Evolutionary conservation across 2,329 filamentous ascomycete genomes (phyloP).

Genomic region (Plenodomus tracheiphilus): DNA sequence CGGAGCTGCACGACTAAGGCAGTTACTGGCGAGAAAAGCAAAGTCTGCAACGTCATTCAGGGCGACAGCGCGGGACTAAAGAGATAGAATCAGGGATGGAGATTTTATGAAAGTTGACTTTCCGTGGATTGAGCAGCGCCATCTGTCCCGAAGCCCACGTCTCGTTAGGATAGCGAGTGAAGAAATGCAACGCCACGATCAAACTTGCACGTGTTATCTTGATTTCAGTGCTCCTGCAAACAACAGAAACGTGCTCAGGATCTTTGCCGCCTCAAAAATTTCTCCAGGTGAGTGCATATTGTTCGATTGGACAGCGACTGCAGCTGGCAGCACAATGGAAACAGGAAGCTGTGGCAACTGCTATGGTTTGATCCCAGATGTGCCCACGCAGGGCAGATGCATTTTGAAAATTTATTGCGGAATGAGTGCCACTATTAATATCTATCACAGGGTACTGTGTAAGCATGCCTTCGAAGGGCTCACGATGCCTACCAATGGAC

Average conservation of each 20-base stretch:
- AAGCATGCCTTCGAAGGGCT: slow-evolving; percentile 35
- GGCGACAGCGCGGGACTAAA: slow-evolving; percentile 10
- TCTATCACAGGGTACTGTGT: slow-evolving; percentile 32
- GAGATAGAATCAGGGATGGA: slow-evolving; percentile 16
- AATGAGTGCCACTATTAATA: no score
- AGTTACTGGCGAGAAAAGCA: slow-evolving; percentile 11
- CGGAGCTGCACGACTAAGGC: slow-evolving; percentile 5
- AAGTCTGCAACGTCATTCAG: slow-evolving; percentile 6
- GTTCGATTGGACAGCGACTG: slow-evolving; percentile 10
- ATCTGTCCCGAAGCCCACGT: slow-evolving; percentile 4
- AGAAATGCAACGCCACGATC: neutral
- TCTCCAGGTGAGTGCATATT: slow-evolving; percentile 18
- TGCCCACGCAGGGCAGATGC: slow-evolving; percentile 22
- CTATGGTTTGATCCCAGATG: slow-evolving; percentile 19
- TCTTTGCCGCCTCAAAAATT: slow-evolving; percentile 10
- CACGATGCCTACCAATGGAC: slow-evolving; percentile 8
- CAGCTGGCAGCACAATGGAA: slow-evolving; percentile 18
- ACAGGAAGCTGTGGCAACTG: slow-evolving; percentile 22
- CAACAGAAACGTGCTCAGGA: slow-evolving; percentile 9
- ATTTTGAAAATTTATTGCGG: no score
- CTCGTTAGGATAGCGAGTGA: slow-evolving; percentile 8
- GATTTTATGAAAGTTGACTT: slow-evolving; percentile 17
- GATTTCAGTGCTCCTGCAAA: slow-evolving; percentile 5
- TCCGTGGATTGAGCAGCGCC: slow-evolving; percentile 12
- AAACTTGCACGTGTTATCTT: slow-evolving; percentile 3